These are phyloP conservation scores for Geranomyces michiganensis DNA, from an alignment of 192 early-diverging fungal genomes.

Conservation along the genomic window DNA sequence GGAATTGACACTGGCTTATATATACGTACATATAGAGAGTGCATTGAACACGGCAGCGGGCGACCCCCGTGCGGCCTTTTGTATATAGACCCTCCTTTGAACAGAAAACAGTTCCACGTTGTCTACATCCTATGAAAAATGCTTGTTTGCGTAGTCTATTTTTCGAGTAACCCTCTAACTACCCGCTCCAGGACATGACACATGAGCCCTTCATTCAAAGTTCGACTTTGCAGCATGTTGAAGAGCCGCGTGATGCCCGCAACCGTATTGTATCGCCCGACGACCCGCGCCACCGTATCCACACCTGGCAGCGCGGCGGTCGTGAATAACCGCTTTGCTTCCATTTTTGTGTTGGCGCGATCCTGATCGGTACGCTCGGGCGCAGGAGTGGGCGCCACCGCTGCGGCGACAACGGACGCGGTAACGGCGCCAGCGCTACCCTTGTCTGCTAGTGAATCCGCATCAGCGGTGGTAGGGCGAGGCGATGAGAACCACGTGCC, in stretches of 20 bases:
- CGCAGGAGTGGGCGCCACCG: not conserved
- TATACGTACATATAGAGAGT: no score
- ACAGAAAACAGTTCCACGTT: no score
- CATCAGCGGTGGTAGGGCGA: not conserved
- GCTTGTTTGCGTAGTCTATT: not conserved
- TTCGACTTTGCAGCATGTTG: constrained; percentile 46
- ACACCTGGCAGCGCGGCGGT: constrained; percentile 30
- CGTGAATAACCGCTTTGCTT: constrained; percentile 40
- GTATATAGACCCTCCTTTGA: no score
- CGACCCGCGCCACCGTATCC: constrained; percentile 32
- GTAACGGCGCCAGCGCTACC: not conserved
- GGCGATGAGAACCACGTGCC: constrained; percentile 26
- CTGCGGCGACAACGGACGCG: not conserved
- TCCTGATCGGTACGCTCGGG: constrained; percentile 38
- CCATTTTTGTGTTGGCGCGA: constrained; percentile 32
- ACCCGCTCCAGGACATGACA: constrained; percentile 35
- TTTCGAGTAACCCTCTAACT: constrained; percentile 29
- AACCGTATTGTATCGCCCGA: constrained; percentile 38
- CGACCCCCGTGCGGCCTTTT: no score
- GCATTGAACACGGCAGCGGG: no score
- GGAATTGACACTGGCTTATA: no score
- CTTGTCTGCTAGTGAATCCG: no score
- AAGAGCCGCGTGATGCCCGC: constrained; percentile 43
- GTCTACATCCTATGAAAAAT: no score
- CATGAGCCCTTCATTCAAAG: constrained; percentile 37